Conservation (phyloP, 2,329 filamentous ascomycete genomes). For the Fusarium burgessii region DNA sequence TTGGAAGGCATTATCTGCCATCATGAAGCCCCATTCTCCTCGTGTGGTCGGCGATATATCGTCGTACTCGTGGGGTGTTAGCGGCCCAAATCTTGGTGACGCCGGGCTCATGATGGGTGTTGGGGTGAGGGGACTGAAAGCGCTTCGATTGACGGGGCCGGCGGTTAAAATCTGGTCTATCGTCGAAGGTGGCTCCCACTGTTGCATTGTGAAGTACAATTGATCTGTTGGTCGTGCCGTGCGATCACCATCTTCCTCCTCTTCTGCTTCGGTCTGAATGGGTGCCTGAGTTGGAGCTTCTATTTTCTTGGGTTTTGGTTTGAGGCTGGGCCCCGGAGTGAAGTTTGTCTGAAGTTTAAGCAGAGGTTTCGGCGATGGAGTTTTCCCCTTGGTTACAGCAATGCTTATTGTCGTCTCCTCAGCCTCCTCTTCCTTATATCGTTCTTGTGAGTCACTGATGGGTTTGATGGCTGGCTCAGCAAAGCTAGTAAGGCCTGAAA, state of each 20-base stretch:
- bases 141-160: slow-evolving; percentile 32
- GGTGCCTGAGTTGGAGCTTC: not conserved
- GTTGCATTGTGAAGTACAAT: slow-evolving; percentile 42
- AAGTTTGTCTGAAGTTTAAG: slow-evolving; percentile 62
- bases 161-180: slow-evolving; percentile 60
- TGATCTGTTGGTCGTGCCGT: slow-evolving; percentile 55
- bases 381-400: slow-evolving; percentile 44
- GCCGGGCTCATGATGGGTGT: slow-evolving; percentile 41
- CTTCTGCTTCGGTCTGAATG: slow-evolving; percentile 33
- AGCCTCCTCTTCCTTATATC: slow-evolving; percentile 42
- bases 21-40: slow-evolving; percentile 72
- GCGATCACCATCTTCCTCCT: slow-evolving; percentile 52
- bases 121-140: slow-evolving; percentile 41
- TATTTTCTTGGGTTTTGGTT: slow-evolving; percentile 29
- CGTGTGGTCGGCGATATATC: slow-evolving; percentile 73
- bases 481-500: slow-evolving; percentile 53
- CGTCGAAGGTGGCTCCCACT: slow-evolving; percentile 50
- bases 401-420: slow-evolving; percentile 41
- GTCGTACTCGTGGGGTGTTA: slow-evolving; percentile 70
- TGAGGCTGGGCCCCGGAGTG: slow-evolving; percentile 24
- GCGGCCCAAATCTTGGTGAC: slow-evolving; percentile 56
- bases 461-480: slow-evolving; percentile 41
- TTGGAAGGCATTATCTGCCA: slow-evolving; percentile 61
- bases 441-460: slow-evolving; percentile 37
- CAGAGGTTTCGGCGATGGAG: slow-evolving; percentile 45